Evolutionary conservation across 2,329 filamentous ascomycete species (phyloP), one percentile per base, ranked within the genome.

Genomic region (Colletotrichum sp.): DNA sequence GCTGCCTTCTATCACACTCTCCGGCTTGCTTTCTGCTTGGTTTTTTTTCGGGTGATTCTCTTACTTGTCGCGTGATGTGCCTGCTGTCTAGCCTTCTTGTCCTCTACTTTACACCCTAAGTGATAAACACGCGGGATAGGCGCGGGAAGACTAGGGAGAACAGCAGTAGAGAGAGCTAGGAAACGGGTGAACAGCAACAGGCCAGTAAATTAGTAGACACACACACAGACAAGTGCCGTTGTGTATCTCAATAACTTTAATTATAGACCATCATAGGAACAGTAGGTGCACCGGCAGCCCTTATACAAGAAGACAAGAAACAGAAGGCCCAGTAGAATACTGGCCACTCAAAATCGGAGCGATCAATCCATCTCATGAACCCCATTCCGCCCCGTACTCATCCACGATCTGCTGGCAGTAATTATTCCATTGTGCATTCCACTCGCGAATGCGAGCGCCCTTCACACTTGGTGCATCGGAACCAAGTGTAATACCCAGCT

Each of bases 401-500:
- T 92, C 89, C 12, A 98, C 94, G 60, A 99, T 89, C 96, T 96
- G 98, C 70, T 95, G 89, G 82, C 96, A 99, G 82, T 97, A 99
- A 81, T 92, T 90, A 87, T 99, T 96, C 92, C 96, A 99, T 79
- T 95, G 92, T 44, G 92, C 86, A 66, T 91, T 90, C 95, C 96
- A 98, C 83, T 96, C 90, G 83, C 92, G 92, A 84, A 99, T 85
- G 77, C 93, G 89, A 83, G 92, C 83, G 0, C 95, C 95, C 83
- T 97, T 94, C 69, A 94, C 79, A 0, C 95, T 92, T 64, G 88
- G 87, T 3, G 95, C 96, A 77, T 94, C 87, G 59, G 93, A 93
- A 1, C 95, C 96, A 78, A 94, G 92, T 75, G 91, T 93, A 78
- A 98, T 90, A 71, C 92, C 94, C 71, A 91, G 89, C 26, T 89